Percentiles rank a stretch among this genome's conserved stretches.
phyloP scores from a whole-genome alignment of 306 rosid species.

The Sphenostylis stenocarpa region DNA sequence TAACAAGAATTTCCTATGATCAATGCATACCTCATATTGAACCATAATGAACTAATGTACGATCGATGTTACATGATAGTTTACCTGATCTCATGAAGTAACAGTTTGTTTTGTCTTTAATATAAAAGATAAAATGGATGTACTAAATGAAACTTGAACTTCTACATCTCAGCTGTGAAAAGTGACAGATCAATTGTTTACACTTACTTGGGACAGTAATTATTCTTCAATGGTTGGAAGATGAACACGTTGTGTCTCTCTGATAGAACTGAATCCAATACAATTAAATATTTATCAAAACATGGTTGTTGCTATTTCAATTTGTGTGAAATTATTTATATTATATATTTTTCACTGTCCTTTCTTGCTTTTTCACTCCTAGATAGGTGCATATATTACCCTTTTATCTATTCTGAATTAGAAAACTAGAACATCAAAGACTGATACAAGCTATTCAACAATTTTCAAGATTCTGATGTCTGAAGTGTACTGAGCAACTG shows the following conservation, averaged over 20 bases:
- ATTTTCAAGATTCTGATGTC: slow-evolving; percentile 17
- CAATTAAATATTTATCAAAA: not conserved
- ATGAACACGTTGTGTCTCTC: slow-evolving; percentile 11
- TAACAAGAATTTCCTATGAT: not conserved
- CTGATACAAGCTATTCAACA: slow-evolving; percentile 28
- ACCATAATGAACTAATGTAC: slow-evolving; percentile 14
- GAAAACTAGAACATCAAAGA: not conserved
- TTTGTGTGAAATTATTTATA: too few species aligned
- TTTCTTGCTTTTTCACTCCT: not conserved
- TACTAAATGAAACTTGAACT: slow-evolving; percentile 27
- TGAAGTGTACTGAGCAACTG: slow-evolving; percentile 18
- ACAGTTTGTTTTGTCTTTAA: slow-evolving; percentile 26
- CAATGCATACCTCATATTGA: not conserved
- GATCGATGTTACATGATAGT: slow-evolving; percentile 14
- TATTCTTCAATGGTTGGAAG: not conserved
- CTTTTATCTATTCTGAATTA: not conserved
- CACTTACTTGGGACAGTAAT: not conserved
- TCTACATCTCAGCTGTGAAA: slow-evolving; percentile 27
- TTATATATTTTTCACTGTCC: too few species aligned
- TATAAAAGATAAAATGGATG: slow-evolving; percentile 34
- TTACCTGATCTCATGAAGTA: slow-evolving; percentile 9
- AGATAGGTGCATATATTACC: not conserved
- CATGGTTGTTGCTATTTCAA: not conserved
- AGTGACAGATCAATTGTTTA: slow-evolving; percentile 20
- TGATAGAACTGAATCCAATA: not conserved